Evolutionary conservation across 805 yeast genomes (phyloP), one percentile per base, ranked within the genome.

Genomic region (Yarrowia deformans): DNA sequence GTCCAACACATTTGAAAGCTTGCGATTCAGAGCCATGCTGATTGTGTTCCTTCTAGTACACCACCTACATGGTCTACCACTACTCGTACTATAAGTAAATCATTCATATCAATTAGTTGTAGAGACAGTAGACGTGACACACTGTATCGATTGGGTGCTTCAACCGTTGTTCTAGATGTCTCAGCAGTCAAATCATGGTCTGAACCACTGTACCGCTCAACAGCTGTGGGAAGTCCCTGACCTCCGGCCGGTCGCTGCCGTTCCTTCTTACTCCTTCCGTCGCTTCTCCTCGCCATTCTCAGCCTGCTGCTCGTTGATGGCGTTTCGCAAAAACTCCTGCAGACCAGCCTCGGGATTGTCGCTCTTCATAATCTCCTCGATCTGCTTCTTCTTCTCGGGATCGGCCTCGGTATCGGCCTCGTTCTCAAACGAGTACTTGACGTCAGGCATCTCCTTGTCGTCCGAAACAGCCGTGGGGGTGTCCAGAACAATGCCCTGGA

Each of bases 341-440:
- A 93, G 81, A 37, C 87, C 90, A 71, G 87, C 91, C 76, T 93
- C 97, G 3, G 94, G 91, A 74, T 91, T 88, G 5, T 88, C 96
- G 69, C 96, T 88, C 71, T 87, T 84, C 71, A 93, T 84, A 32
- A 94, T 91, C 48, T 83, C 85, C 74, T 90, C 90, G 32, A 94
- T 80, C 75, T 84, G 82, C 72, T 81, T 80, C 72, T 95, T 84
- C 74, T 89, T 86, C 67, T 84, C 88, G 40, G 82, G 82, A 66
- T 81, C 81, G 19, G 84, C 82, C 40, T 83, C 87, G 12, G 80
- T 81, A 29, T 80, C 83, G 72, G 70, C 78, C 72, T 70, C 73
- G 12, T 72, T 72, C 66, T 73, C 74, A 48, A 72, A 73, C 34
- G 73, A 64, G 52, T 75, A 74, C 46, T 70, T 71, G 49, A 71